Evolutionary conservation across 352 stramenopile genomes (phyloP), one percentile per base, ranked within the genome.

Genomic region (Phytophthora litchii): DNA sequence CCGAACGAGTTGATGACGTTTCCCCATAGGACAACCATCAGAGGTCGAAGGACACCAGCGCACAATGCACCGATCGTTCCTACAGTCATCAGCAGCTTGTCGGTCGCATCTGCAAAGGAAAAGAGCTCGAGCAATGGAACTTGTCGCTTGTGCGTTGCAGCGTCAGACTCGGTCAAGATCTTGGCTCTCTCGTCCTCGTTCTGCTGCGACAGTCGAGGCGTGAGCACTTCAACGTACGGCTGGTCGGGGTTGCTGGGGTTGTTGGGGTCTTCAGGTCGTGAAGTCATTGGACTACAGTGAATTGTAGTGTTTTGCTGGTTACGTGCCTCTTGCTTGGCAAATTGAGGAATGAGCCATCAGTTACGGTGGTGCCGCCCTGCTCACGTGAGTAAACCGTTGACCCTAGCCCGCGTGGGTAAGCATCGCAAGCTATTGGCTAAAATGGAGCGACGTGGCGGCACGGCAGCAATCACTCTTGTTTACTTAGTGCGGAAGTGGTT

Each of bases 1-100:
- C 57, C 57, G 47, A 77, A 74, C 7, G 60, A 44, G 47, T 77
- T 74, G 47, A 74, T 68, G 35, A 74, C 34, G 34, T 71, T 44
- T 11, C 68, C 68, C 11, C 61, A 52, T 2, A 77, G 65, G 5
- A 74, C 7, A 14, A 71, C 57, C 60, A 70, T 49, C n/a, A 74
- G 6, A 0, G 68, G 68, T 14, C 67, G 58, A 16, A 65, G 47
- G 5, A 54, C 32, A 13, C 71, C 70, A 11, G 44, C 59, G 23
- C 25, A 37, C 3, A 70, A 20, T 1, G 58, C 67, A 1, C 50
- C 32, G 13, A 72, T 12, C 14, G 58, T 54, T 17, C 60, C 60
- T 16, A 69, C 16, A 3, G n/a, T 34, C 67, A 67, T 76, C 29
- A 74, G 55, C 41, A 71, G 14, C 34, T 57, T 61, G 43, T 76